phyloP scores from a whole-genome alignment of 2,329 filamentous ascomycete species.

The Davidsoniella eucalypti region DNA sequence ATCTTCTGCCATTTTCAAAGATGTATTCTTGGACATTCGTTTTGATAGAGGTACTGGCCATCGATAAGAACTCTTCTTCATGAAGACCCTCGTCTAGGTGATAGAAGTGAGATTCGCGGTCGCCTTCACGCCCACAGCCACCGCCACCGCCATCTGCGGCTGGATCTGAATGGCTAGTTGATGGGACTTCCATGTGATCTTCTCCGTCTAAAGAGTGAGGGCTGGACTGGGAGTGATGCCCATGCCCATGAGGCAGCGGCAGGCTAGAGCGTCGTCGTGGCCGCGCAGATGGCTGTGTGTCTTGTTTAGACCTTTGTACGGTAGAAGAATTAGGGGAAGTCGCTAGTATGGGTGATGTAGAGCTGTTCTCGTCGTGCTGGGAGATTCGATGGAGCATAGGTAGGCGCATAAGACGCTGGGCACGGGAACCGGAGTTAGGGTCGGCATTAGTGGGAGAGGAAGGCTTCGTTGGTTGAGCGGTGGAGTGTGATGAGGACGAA shows the following conservation, averaged over 20 bases:
- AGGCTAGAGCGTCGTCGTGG: background rate
- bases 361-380: background rate
- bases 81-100: background rate
- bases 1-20: slow-evolving; percentile 17
- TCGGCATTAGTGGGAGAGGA: background rate
- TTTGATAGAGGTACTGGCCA: slow-evolving; percentile 9
- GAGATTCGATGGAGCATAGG: slow-evolving; percentile 4
- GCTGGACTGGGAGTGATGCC: too few species aligned
- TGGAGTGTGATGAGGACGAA: too few species aligned
- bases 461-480: too few species aligned
- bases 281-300: background rate
- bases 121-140: background rate
- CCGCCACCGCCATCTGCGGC: background rate
- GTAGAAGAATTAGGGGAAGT: too few species aligned
- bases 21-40: slow-evolving; percentile 11
- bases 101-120: background rate
- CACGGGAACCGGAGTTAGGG: background rate
- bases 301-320: background rate
- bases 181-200: background rate
- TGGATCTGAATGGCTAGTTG: slow-evolving; percentile 2
- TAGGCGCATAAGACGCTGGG: slow-evolving; percentile 7
- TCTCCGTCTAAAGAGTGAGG: background rate
- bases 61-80: slow-evolving; percentile 4
- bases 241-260: background rate
- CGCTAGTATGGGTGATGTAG: too few species aligned